Percentiles rank a stretch among this genome's conserved stretches.
Conservation (phyloP, 768 basidiomycete species). For the Lactarius akahatsu region DNA sequence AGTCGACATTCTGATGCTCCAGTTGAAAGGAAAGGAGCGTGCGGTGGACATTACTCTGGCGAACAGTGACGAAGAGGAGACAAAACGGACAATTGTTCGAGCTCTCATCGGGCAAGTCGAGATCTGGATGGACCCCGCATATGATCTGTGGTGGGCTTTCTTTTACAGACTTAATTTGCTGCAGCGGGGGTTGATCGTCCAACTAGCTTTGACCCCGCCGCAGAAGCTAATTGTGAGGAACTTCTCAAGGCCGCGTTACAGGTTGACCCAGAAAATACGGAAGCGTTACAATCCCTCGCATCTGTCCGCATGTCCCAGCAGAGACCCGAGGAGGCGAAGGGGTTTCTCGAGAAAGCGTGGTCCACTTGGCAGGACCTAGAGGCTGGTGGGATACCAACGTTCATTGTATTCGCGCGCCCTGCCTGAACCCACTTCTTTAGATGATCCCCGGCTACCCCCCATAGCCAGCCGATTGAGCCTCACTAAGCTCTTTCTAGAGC, state of each 20-base stretch:
- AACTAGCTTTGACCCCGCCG: slow-evolving; percentile 73
- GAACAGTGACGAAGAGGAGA: slow-evolving; percentile 52
- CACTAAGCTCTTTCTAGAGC: slow-evolving; percentile 81
- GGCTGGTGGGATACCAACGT: slow-evolving; percentile 37
- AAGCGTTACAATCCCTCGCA: slow-evolving; percentile 77
- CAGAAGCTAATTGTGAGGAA: slow-evolving; percentile 78
- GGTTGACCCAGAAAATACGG: slow-evolving; percentile 70
- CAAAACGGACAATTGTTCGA: slow-evolving; percentile 67
- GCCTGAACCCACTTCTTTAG: slow-evolving; percentile 37
- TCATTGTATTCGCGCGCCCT: not conserved
- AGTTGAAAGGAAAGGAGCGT: slow-evolving; percentile 74
- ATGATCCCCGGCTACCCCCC: slow-evolving; percentile 66
- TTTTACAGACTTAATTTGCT: not conserved
- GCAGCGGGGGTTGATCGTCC: slow-evolving; percentile 7
- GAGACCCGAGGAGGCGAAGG: slow-evolving; percentile 76
- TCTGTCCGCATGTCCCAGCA: slow-evolving; percentile 89
- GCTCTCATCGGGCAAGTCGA: slow-evolving; percentile 89
- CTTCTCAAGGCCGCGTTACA: slow-evolving; percentile 71
- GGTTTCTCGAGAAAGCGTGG: slow-evolving; percentile 68
- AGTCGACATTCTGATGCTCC: slow-evolving; percentile 62
- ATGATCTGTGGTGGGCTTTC: slow-evolving; percentile 74
- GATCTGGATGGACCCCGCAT: slow-evolving; percentile 92
- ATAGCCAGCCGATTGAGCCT: slow-evolving; percentile 70
- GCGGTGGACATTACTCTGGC: slow-evolving; percentile 41
- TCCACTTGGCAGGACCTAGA: slow-evolving; percentile 69